These are phyloP conservation scores for Zygotorulaspora danielsina DNA, from an alignment of 805 yeast species.

Conservation along the genomic window DNA sequence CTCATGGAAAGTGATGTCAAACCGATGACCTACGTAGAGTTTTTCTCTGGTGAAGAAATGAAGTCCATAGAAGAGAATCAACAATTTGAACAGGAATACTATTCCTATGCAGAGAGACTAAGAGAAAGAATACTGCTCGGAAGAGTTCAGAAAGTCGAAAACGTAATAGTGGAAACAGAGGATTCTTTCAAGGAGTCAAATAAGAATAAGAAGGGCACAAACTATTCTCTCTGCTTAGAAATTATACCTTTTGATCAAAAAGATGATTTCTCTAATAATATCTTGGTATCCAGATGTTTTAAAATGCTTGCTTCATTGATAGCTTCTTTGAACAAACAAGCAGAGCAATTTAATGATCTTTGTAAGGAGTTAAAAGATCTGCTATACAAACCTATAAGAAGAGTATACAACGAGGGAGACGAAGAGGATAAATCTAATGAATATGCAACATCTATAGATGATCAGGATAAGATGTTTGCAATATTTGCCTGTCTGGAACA, in stretches of 20 bases:
- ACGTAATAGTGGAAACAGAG: conserved; percentile 26
- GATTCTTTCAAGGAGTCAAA: conserved; percentile 13
- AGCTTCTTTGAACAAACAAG: conserved; percentile 25
- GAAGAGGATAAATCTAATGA: conserved; percentile 64
- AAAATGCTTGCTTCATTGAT: conserved; percentile 18
- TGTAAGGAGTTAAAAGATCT: conserved; percentile 16
- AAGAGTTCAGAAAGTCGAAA: conserved; percentile 32
- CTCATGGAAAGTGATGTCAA: conserved; percentile 11
- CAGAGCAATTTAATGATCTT: conserved; percentile 23
- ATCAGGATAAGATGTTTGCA: conserved; percentile 66
- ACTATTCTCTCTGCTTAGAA: conserved; percentile 9
- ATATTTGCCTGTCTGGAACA: conserved; percentile 52
- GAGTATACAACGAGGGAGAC: conserved; percentile 21
- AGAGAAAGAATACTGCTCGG: conserved; percentile 47
- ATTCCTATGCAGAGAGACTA: conserved; percentile 57
- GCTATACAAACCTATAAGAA: conserved; percentile 30
- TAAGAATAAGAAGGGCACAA: conserved; percentile 1
- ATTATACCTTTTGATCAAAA: conserved; percentile 16
- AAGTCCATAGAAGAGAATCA: conserved; percentile 35
- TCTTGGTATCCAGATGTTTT: conserved; percentile 21
- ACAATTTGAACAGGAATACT: conserved; percentile 48
- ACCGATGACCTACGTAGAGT: conserved; percentile 19
- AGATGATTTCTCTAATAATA: conserved; percentile 23
- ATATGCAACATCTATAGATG: conserved; percentile 66
- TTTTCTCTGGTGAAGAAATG: conserved; percentile 30